These are phyloP conservation scores for Auricularia heimuer DNA, from an alignment of 768 basidiomycete species.

Conservation along the genomic window DNA sequence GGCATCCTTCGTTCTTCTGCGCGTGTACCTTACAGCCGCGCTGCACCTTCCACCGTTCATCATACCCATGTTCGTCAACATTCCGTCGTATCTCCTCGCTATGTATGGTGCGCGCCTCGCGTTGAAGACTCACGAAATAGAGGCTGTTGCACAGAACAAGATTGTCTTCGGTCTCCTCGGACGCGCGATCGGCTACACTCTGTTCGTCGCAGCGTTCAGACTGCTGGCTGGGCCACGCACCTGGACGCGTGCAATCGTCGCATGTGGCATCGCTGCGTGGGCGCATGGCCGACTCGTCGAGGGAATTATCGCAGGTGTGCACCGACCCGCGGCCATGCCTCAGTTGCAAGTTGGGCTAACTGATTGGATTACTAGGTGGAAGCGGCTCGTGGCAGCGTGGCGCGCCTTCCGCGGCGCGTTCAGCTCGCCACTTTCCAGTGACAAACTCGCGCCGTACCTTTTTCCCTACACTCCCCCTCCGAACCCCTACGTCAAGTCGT, in stretches of 20 bases:
- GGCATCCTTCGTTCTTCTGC: constrained; percentile 69
- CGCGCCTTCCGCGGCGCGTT: constrained; percentile 91
- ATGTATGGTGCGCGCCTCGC: constrained; percentile 62
- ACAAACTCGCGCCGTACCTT: constrained; percentile 57
- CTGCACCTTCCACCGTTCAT: constrained; percentile 83
- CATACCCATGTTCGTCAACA: constrained; percentile 71
- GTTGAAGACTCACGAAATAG: constrained; percentile 66
- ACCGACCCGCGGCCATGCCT: neutral
- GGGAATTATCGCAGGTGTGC: neutral
- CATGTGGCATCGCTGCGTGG: constrained; percentile 42
- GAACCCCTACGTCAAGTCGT: constrained; percentile 45
- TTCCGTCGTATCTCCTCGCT: constrained; percentile 79
- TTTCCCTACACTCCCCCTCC: constrained; percentile 60
- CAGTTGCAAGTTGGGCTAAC: neutral
- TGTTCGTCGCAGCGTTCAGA: constrained; percentile 57
- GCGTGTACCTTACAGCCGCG: constrained; percentile 70
- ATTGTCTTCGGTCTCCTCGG: constrained; percentile 73
- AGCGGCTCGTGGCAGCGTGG: constrained; percentile 89
- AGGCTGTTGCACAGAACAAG: constrained; percentile 96
- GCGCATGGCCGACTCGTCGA: neutral
- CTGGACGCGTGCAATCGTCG: constrained; percentile 80
- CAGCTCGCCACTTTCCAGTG: constrained; percentile 67
- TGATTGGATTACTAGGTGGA: constrained; percentile 41
- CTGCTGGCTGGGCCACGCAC: constrained; percentile 54
- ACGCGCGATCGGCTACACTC: constrained; percentile 51